These are phyloP conservation scores for Papilionanthe hybrid DNA, from an alignment of 116 monocot species.

Conservation along the genomic window DNA sequence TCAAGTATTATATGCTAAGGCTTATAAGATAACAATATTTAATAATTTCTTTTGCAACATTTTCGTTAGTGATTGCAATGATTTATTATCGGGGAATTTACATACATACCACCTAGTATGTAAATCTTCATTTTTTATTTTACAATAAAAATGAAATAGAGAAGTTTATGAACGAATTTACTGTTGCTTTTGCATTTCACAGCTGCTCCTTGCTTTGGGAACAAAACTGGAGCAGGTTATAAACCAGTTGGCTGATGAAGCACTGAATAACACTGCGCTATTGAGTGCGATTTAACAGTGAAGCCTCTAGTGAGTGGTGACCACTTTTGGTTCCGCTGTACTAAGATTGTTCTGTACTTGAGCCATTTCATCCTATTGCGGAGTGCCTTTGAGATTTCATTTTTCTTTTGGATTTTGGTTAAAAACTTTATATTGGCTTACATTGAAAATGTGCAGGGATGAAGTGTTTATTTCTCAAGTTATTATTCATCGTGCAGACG, in stretches of 20 bases:
- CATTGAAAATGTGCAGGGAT: too few relatives aligned
- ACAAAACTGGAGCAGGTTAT: constrained; percentile 72
- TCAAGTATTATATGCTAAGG: too few relatives aligned
- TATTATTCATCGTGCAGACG: too few relatives aligned
- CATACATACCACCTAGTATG: too few relatives aligned
- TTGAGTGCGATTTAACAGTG: constrained; percentile 51
- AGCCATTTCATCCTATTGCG: constrained; percentile 80
- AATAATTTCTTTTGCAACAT: too few relatives aligned
- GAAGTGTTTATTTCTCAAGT: too few relatives aligned
- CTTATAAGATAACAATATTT: too few relatives aligned
- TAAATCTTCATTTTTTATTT: too few relatives aligned
- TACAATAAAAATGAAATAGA: too few relatives aligned
- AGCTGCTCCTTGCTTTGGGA: constrained; percentile 73
- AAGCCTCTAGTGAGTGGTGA: constrained; percentile 66
- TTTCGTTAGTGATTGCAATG: too few relatives aligned
- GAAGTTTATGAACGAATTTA: too few relatives aligned
- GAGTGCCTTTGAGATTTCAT: constrained; percentile 76
- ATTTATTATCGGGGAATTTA: too few relatives aligned
- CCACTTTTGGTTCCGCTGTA: constrained; percentile 72
- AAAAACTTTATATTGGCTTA: neutral
- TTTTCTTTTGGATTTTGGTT: constrained; percentile 84
- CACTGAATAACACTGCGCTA: constrained; percentile 58
- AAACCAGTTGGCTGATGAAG: constrained; percentile 48
- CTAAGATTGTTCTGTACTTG: constrained; percentile 50
- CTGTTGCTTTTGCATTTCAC: constrained; percentile 1